phyloP scores from a whole-genome alignment of 1,284 basidiomycete species.

The Mycena sp. region DNA sequence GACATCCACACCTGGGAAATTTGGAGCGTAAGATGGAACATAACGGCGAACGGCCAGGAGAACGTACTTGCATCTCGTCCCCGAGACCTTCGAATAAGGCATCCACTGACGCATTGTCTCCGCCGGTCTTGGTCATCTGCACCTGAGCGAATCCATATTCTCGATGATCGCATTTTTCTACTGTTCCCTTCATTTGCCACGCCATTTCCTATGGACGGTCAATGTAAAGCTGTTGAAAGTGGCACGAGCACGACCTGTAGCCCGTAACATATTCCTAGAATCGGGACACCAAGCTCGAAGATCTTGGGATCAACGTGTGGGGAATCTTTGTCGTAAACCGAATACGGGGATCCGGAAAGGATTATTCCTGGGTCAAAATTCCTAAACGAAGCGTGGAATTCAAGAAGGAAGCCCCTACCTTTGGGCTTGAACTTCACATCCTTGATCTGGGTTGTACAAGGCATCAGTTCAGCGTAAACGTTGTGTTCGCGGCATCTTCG shows the following conservation, averaged over 20 bases:
- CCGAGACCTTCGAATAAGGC: slow-evolving; percentile 88
- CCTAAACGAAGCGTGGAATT: slow-evolving; percentile 22
- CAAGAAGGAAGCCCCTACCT: slow-evolving; percentile 57
- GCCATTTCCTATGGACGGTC: slow-evolving; percentile 84
- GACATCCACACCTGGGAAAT: slow-evolving; percentile 97
- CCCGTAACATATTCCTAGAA: slow-evolving; percentile 98
- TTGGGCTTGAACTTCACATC: slow-evolving; percentile 96
- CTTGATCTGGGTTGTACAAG: slow-evolving; percentile 93
- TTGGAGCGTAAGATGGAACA: slow-evolving; percentile 8
- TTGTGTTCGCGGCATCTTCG: slow-evolving; percentile 97
- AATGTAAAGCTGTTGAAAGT: not conserved
- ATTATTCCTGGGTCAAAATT: slow-evolving; percentile 79
- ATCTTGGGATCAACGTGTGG: slow-evolving; percentile 97
- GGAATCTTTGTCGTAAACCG: slow-evolving; percentile 93
- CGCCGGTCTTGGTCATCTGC: slow-evolving; percentile 76
- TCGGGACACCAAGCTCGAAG: slow-evolving; percentile 91
- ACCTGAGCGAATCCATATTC: slow-evolving; percentile 96
- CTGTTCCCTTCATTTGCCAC: slow-evolving; percentile 88
- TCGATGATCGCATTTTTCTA: slow-evolving; percentile 90
- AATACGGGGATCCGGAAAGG: slow-evolving; percentile 98
- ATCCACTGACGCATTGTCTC: slow-evolving; percentile 64
- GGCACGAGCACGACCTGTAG: slow-evolving; percentile 71
- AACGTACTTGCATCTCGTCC: slow-evolving; percentile 80
- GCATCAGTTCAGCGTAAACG: slow-evolving; percentile 98
- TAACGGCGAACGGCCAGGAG: not conserved